Evolutionary conservation across 306 rosid species (phyloP), one percentile per base, ranked within the genome.

Genomic region (Vicia villosa): DNA sequence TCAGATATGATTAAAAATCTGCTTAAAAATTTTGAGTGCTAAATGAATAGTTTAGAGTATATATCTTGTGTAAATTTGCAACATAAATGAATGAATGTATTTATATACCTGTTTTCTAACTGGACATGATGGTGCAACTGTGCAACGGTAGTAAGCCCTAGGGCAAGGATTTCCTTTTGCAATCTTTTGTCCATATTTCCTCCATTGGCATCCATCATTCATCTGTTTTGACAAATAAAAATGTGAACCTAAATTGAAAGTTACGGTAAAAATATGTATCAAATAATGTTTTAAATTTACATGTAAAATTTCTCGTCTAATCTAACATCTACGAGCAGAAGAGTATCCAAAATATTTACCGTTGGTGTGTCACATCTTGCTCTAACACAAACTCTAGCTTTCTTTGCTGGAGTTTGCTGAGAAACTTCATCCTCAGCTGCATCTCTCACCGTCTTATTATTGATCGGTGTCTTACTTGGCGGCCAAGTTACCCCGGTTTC

Each of bases 171-270:
- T 95, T 47, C 97, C 99, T 72, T 91, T 95, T 13, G 99, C 83
- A 62, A 91, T 91, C 79, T 95, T 95, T 9, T 95, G 99, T 16
- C 99, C 99, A 69, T 95, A 95, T 79, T 95, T 95, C 55, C 99
- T 89, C 99, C 99, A 95, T 70, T 95, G 99, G 8, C 99, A 89
- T 57, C 99, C 99, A 77, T 95, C 99, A 42, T 86, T 86, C 96
- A 95, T 79, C 99, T 95, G 74, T 17, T 40, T 38, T 3, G 59
- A 14, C 2, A 62, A 63, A 32, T 34, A 64, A 60, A 34, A 76
- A 10, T 4, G 14, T 42, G 36, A 80, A 60, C 15, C 5, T 21
- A n/a, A 19, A 0, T 19, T 4, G 14, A 4, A 19, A 16, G 24
- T 1, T 19, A 19, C 20, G 19, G 1, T 19, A 10, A 24, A 24